Conservation (phyloP, 148 eudicot species). For the Diospyros lotus region DNA sequence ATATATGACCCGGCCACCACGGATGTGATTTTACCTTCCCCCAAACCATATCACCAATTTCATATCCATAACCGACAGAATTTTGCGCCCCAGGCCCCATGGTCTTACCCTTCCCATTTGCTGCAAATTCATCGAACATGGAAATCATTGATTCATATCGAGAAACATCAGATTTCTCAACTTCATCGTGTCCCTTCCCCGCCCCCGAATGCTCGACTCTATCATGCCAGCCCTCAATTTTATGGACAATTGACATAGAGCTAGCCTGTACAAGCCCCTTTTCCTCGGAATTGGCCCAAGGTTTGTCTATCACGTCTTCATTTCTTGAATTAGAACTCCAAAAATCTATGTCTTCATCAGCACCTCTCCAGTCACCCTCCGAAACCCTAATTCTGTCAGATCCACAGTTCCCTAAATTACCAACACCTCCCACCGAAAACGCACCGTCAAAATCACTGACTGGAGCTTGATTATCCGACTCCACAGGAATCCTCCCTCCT, state of each 20-base stretch:
- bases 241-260: neutral
- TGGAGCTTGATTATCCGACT: conserved; percentile 7
- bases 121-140: conserved; percentile 26
- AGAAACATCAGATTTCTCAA: conserved; percentile 4
- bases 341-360: neutral
- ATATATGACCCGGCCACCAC: conserved; percentile 97
- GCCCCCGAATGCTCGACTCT: conserved; percentile 4
- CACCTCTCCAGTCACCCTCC: conserved; percentile 7
- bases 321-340: neutral
- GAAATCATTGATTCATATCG: conserved; percentile 23
- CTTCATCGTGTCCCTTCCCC: conserved; percentile 4
- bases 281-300: neutral
- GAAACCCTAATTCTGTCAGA: neutral
- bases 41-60: conserved; percentile 95
- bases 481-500: conserved; percentile 21
- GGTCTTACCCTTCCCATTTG: conserved; percentile 17
- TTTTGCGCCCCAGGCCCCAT: conserved; percentile 12
- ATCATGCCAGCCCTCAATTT: conserved; percentile 1
- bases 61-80: conserved; percentile 39
- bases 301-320: neutral
- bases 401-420: neutral
- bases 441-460: conserved; percentile 8
- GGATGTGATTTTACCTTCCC: conserved; percentile 98
- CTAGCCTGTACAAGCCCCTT: neutral
- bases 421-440: conserved; percentile 5